Percentiles rank a stretch among this genome's conserved stretches.
Evolutionary conservation across 2,329 filamentous ascomycete genomes (phyloP).

Genomic region (Curvularia eragrostidis): DNA sequence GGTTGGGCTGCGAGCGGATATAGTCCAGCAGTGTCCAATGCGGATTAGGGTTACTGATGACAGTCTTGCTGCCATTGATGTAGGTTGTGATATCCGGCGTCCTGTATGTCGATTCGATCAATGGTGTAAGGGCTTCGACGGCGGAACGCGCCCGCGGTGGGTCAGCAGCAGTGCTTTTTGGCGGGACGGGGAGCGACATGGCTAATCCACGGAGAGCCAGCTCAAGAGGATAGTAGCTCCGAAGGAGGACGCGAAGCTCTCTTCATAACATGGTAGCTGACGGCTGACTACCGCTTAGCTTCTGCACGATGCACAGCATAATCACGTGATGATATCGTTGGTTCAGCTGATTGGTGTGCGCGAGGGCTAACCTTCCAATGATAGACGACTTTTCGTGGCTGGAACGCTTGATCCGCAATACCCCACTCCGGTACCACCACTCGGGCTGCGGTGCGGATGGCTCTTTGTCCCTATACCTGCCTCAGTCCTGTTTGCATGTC

Average conservation of each 20-base stretch:
- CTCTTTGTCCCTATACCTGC: slow-evolving; percentile 2
- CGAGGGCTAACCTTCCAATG: slow-evolving; percentile 8
- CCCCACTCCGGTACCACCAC: slow-evolving; percentile 31
- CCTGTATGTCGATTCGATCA: slow-evolving; percentile 82
- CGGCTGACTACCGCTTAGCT: slow-evolving; percentile 22
- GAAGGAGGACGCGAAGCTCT: slow-evolving; percentile 1
- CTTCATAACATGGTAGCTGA: slow-evolving; percentile 10
- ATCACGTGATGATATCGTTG: slow-evolving; percentile 35
- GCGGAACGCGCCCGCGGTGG: slow-evolving; percentile 37
- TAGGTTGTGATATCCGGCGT: slow-evolving; percentile 78
- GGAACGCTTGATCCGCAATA: slow-evolving; percentile 10
- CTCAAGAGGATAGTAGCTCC: not conserved
- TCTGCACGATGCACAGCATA: slow-evolving; percentile 17
- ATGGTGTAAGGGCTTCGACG: slow-evolving; percentile 59
- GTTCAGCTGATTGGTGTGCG: slow-evolving; percentile 20
- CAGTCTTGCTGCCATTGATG: slow-evolving; percentile 86
- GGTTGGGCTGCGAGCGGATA: slow-evolving; percentile 77
- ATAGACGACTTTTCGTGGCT: slow-evolving; percentile 8
- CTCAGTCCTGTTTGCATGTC: slow-evolving; percentile 39
- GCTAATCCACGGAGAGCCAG: slow-evolving; percentile 4
- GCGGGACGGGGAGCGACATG: slow-evolving; percentile 43
- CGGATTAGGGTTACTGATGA: slow-evolving; percentile 84
- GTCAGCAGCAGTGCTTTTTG: slow-evolving; percentile 38
- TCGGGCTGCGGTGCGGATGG: slow-evolving; percentile 2
- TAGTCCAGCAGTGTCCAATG: slow-evolving; percentile 92